Percentiles rank a stretch among this genome's conserved stretches.
Evolutionary conservation across 148 eudicot genomes (phyloP).

Genomic region (Gaultheria prostrata): DNA sequence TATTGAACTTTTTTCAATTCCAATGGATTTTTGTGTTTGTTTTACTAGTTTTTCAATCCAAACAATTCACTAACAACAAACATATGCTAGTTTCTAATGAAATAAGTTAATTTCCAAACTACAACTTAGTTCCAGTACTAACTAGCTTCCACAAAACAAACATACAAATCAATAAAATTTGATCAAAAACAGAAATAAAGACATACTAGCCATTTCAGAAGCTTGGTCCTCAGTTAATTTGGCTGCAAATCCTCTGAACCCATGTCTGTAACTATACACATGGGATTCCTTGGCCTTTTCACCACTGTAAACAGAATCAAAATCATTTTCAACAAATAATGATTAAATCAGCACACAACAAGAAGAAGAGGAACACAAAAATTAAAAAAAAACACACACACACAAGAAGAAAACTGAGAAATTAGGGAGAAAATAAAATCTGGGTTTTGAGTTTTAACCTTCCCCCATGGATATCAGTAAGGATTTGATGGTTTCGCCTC

Average conservation of each 20-base stretch:
- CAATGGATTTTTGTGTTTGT: not conserved
- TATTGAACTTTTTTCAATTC: not conserved
- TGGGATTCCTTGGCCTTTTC: conserved; percentile 47
- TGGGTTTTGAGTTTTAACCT: conserved; percentile 24
- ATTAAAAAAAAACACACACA: not conserved
- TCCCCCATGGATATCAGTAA: conserved; percentile 40
- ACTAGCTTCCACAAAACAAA: not conserved
- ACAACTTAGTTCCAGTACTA: not conserved
- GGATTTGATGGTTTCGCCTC: conserved; percentile 44
- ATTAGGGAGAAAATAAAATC: not conserved
- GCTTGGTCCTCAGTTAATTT: conserved; percentile 48
- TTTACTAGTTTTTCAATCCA: not conserved
- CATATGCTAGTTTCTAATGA: too few relatives aligned
- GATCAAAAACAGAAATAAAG: not conserved
- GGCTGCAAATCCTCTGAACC: conserved; percentile 58
- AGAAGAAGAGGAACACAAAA: not conserved
- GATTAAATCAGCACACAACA: not conserved
- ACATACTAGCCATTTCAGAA: conserved; percentile 36
- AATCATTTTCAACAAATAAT: not conserved
- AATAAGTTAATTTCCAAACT: too few relatives aligned
- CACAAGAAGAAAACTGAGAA: not conserved
- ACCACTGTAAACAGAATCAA: conserved; percentile 24
- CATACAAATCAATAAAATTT: not conserved
- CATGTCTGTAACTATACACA: conserved; percentile 51
- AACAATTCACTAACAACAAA: too few relatives aligned